Base-by-base conservation (phyloP, 2,329 filamentous ascomycete genomes). In the Botrytis cinerea region DNA sequence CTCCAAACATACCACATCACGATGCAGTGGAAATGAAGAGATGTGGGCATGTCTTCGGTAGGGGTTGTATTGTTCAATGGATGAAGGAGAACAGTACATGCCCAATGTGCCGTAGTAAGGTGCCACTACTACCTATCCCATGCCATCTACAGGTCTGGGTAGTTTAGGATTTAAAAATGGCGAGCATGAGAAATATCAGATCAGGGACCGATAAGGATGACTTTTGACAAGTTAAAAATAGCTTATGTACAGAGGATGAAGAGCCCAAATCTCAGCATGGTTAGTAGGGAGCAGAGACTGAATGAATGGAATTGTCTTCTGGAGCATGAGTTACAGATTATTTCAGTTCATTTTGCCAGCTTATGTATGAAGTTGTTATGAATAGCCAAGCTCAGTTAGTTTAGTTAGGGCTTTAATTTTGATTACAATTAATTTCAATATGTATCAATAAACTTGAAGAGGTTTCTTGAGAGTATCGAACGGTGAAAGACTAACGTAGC, bases 211-310 rank as follows among this genome's bases (percentile, higher is more conserved):
- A 28, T 28, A 8, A 28, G n/a, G 51, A 28, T 18, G 5, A 2
- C 18, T 28, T 28, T 28, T n/a, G 14, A n/a, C 7, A 8, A 12
- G 2, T 54, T 14, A 32, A 32, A n/a, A 16, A 54, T n/a, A 18
- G 6, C 2, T 6, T 12, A 4, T 28, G 0, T 8, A 28, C 3
- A 9, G 25, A 28, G 2, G 1, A 1, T 16, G 14, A 18, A 54
- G 6, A n/a, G n/a, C 7, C 51, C 16, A 5, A 18, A 9, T 9
- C 8, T 54, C 12, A 18, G n/a, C 14, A 28, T 9, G 14, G 9
- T 28, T 18, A 54, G n/a, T n/a, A 14, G 25, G 14, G 25, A 2
- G 25, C 10, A 10, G 12, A 22, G 20, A 51, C 6, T 51, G 1
- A 51, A n/a, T 51, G 1, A n/a, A 14, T n/a, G 25, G 12, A 2